These are phyloP conservation scores for Sugiyamaella novakii DNA, from an alignment of 1,139 yeast genomes.

Conservation along the genomic window DNA sequence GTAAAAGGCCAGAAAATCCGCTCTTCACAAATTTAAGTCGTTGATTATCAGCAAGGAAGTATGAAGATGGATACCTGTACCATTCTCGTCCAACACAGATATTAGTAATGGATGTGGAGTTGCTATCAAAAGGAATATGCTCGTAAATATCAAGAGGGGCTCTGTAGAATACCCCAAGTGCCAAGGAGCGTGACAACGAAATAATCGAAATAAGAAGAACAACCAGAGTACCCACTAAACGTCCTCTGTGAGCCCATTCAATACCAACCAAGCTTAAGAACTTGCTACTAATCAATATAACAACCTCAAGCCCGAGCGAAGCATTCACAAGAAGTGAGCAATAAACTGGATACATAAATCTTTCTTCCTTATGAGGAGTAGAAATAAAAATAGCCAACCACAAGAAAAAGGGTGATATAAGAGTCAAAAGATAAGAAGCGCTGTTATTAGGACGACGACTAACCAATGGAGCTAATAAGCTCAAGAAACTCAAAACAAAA, in stretches of 20 bases:
- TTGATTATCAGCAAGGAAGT: slow-evolving; percentile 64
- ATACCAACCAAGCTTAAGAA: slow-evolving; percentile 16
- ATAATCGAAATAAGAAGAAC: slow-evolving; percentile 24
- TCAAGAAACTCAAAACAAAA: slow-evolving; percentile 51
- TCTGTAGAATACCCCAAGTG: slow-evolving; percentile 40
- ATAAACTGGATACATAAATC: slow-evolving; percentile 85
- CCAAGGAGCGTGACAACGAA: slow-evolving; percentile 40
- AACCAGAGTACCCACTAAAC: slow-evolving; percentile 2
- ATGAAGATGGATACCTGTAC: slow-evolving; percentile 90
- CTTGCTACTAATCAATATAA: slow-evolving; percentile 36
- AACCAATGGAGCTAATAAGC: slow-evolving; percentile 39
- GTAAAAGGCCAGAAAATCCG: slow-evolving; percentile 84
- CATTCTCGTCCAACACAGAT: slow-evolving; percentile 93
- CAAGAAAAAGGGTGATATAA: slow-evolving; percentile 50
- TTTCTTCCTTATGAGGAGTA: slow-evolving; percentile 93
- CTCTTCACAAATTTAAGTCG: slow-evolving; percentile 69
- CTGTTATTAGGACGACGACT: slow-evolving; percentile 19
- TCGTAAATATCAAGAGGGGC: slow-evolving; percentile 43
- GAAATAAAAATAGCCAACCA: slow-evolving; percentile 69
- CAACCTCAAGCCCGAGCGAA: slow-evolving; percentile 49
- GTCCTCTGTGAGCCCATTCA: slow-evolving; percentile 9
- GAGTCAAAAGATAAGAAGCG: slow-evolving; percentile 14
- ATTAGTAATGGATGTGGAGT: slow-evolving; percentile 49
- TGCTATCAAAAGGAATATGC: slow-evolving; percentile 23
- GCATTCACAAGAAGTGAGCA: slow-evolving; percentile 67